These are phyloP conservation scores for Alternaria ethzedia DNA, from an alignment of 2,329 filamentous ascomycete species.

Conservation along the genomic window DNA sequence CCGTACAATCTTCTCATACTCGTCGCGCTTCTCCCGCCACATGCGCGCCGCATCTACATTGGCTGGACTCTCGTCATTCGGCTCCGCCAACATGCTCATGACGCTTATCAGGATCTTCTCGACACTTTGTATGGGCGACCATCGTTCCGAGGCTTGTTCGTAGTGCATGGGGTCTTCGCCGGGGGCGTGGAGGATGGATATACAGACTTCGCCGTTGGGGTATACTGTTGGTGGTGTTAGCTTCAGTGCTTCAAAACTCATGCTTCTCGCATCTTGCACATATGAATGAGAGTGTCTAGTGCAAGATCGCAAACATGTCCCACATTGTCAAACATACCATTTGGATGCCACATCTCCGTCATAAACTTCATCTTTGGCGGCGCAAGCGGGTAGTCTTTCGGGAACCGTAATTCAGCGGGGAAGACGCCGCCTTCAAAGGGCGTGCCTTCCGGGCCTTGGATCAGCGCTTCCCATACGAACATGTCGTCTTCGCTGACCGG, in stretches of 20 bases:
- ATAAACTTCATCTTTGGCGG: constrained; percentile 91
- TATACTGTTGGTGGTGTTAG: constrained; percentile 65
- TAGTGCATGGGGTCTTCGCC: constrained; percentile 95
- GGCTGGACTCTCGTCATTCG: constrained; percentile 94
- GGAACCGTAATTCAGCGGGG: constrained; percentile 82
- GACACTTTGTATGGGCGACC: constrained; percentile 92
- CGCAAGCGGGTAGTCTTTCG: constrained; percentile 81
- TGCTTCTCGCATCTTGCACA: neutral
- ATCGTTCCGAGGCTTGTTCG: constrained; percentile 86
- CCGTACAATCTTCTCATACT: constrained; percentile 80
- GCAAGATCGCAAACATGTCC: neutral
- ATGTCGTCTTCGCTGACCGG: constrained; percentile 94
- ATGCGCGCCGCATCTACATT: constrained; percentile 92
- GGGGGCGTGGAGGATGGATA: constrained; percentile 94
- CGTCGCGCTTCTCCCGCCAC: constrained; percentile 79
- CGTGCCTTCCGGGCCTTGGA: constrained; percentile 92
- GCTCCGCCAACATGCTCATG: constrained; percentile 88
- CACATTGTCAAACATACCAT: constrained; percentile 61
- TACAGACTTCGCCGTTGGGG: constrained; percentile 85
- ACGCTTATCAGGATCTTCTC: constrained; percentile 93
- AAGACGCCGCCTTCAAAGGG: constrained; percentile 97
- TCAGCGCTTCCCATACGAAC: constrained; percentile 94
- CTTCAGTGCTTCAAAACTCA: neutral
- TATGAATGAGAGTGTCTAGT: neutral
- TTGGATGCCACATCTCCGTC: constrained; percentile 88